These are phyloP conservation scores for Linanthus parryae DNA, from an alignment of 148 eudicot species.

Conservation along the genomic window DNA sequence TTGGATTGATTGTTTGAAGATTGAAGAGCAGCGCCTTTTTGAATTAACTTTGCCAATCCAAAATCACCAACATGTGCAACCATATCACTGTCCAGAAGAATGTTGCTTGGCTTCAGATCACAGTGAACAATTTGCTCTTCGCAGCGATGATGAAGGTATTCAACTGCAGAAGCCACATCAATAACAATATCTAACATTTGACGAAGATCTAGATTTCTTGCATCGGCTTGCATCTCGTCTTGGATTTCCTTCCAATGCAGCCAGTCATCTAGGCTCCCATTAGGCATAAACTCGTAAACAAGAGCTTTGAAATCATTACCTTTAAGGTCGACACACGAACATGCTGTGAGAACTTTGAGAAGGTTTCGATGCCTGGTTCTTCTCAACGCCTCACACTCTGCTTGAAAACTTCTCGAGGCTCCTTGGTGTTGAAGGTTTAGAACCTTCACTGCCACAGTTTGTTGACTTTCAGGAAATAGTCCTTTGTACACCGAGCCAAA, in stretches of 20 bases:
- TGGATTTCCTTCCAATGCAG: constrained; percentile 25
- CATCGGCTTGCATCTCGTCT: constrained; percentile 25
- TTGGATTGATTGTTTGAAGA: too few relatives aligned
- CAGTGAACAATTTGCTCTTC: constrained; percentile 56
- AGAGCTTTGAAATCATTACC: constrained; percentile 27
- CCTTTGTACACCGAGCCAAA: constrained; percentile 33
- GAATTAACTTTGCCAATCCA: constrained; percentile 55
- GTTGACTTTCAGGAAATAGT: background rate
- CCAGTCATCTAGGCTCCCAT: constrained; percentile 39
- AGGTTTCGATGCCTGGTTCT: constrained; percentile 32
- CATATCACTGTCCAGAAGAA: constrained; percentile 53
- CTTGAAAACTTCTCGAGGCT: constrained; percentile 19
- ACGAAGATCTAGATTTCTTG: constrained; percentile 21
- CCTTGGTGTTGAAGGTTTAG: constrained; percentile 9
- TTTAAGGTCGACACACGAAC: constrained; percentile 28
- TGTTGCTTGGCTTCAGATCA: constrained; percentile 62
- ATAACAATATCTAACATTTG: constrained; percentile 36
- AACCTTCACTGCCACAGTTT: constrained; percentile 25
- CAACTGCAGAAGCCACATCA: constrained; percentile 48
- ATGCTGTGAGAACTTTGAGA: constrained; percentile 27
- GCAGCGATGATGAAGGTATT: constrained; percentile 51
- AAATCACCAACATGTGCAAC: constrained; percentile 63
- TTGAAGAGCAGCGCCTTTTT: too few relatives aligned
- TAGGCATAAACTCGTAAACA: constrained; percentile 26
- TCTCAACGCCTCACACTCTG: constrained; percentile 27